phyloP scores from a whole-genome alignment of 306 rosid species.

The Rosa lucieae region DNA sequence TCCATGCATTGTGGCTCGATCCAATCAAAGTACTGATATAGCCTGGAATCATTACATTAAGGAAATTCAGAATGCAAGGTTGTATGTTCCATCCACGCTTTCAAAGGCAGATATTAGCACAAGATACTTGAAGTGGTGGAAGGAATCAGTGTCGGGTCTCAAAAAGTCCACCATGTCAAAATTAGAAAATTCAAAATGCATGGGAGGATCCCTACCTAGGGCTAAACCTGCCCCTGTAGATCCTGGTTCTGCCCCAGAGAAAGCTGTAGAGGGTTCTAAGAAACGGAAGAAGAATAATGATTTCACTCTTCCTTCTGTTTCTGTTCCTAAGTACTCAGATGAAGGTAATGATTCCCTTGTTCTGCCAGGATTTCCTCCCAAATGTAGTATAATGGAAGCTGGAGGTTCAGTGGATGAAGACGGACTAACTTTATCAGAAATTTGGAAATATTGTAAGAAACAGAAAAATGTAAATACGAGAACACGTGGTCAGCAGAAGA shows the following conservation, averaged over 20 bases:
- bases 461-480: background rate
- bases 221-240: background rate
- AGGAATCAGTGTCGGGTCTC: background rate
- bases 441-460: background rate
- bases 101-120: too few species aligned
- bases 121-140: background rate
- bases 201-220: background rate
- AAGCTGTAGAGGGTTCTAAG: background rate
- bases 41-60: conserved; percentile 45
- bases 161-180: background rate
- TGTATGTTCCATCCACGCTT: too few species aligned
- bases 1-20: conserved; percentile 14
- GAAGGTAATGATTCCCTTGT: background rate
- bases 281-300: background rate
- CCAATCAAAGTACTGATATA: background rate
- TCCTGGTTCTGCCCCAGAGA: background rate
- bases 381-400: background rate
- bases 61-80: background rate
- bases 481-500: too few species aligned
- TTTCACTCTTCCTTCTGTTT: conserved; percentile 8
- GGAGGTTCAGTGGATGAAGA: background rate
- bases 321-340: background rate
- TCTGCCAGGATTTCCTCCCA: background rate
- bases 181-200: background rate
- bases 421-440: background rate